phyloP scores from a whole-genome alignment of 2,329 filamentous ascomycete genomes.

The Didymella lethalis region DNA sequence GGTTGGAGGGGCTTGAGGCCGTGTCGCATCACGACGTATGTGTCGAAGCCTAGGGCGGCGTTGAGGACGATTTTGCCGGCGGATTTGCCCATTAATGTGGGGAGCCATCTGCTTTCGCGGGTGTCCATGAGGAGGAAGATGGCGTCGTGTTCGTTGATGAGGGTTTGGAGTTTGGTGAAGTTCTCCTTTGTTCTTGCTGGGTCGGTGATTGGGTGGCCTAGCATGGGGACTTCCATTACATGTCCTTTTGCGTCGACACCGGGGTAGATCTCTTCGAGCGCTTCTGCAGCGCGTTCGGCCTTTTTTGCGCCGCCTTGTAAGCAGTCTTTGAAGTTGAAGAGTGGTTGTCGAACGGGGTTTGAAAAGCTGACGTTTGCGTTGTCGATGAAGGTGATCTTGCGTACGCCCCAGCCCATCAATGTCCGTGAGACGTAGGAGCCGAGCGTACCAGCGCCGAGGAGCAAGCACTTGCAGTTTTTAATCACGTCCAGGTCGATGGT shows the following conservation, averaged over 20 bases:
- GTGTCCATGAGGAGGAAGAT: conserved; percentile 98
- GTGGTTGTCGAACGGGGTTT: conserved; percentile 92
- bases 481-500: conserved; percentile 86
- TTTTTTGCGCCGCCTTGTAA: conserved; percentile 84
- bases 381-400: conserved; percentile 95
- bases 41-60: conserved; percentile 93
- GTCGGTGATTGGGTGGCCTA: conserved; percentile 86
- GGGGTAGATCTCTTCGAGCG: conserved; percentile 85
- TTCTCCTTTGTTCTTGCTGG: conserved; percentile 73
- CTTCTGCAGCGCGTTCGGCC: conserved; percentile 79
- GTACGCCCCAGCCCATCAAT: conserved; percentile 92
- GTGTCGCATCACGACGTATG: conserved; percentile 96
- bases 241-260: conserved; percentile 84
- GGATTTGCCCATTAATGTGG: conserved; percentile 94
- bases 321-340: conserved; percentile 92
- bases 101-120: conserved; percentile 91
- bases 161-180: conserved; percentile 74
- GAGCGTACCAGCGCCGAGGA: conserved; percentile 90
- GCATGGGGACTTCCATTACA: conserved; percentile 89
- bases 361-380: conserved; percentile 94
- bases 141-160: conserved; percentile 86
- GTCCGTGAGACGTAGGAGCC: conserved; percentile 94
- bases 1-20: conserved; percentile 66
- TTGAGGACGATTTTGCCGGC: conserved; percentile 96
- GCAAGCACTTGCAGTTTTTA: conserved; percentile 86